Evolutionary conservation across 805 yeast genomes (phyloP), one percentile per base, ranked within the genome.

Genomic region (Yarrowia yakushimensis): DNA sequence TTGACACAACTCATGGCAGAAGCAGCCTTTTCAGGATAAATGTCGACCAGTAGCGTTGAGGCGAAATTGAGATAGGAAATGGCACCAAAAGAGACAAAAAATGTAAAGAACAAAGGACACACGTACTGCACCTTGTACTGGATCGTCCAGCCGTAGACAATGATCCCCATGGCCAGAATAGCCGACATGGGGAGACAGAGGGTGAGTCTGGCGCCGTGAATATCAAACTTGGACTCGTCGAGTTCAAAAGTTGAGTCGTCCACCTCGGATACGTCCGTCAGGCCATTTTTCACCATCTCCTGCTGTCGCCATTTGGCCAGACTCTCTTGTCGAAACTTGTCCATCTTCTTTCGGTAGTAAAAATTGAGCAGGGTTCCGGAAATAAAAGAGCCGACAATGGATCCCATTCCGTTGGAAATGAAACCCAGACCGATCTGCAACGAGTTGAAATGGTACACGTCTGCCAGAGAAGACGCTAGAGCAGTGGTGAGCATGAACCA

Each of bases 71-170:
- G 59, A 18, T 48, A 34, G 5, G 34, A 88, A 71, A 86, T 80
- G 4, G 85, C 77, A 17, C 85, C 79, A 65, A 80, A 73, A 5
- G 92, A 83, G 1, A 84, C 77, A 54, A 86, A 70, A 43, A 83
- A 84, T 8, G 85, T 77, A 64, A 82, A 75, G 0, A 88, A 79
- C 13, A 89, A 72, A 6, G 88, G 82, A 0, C 83, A 81, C 0
- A 85, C 78, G 31, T 85, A 72, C 36, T 78, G 76, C 3, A 79
- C 77, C 30, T 75, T 71, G 33, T 73, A 72, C 30, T 81, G 76
- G 13, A 89, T 69, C 64, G 90, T 82, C 96, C 96, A 90, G 0
- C 96, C 96, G 71, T 81, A 87, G 33, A 83, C 73, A 1, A 85
- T 63, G 0, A 81, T 67, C 8, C 80, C 78, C 0, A 76, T 77